phyloP scores from a whole-genome alignment of 2,329 filamentous ascomycete genomes.

The Ophiostoma quercus region DNA sequence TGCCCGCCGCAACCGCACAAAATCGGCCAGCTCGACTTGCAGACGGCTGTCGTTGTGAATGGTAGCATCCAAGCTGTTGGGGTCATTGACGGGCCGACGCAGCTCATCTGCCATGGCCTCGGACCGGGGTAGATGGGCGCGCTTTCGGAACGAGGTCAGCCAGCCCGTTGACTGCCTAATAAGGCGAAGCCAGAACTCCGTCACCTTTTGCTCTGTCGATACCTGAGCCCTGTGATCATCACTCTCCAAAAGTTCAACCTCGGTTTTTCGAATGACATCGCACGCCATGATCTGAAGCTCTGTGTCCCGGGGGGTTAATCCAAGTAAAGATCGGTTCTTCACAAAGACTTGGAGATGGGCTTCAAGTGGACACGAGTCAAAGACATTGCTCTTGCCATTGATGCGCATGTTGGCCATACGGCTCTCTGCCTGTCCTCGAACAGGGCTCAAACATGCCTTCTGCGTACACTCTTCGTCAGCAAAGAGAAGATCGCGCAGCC shows the following conservation, averaged over 20 bases:
- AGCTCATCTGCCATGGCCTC: slow-evolving; percentile 49
- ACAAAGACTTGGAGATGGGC: slow-evolving; percentile 51
- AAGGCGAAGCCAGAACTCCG: slow-evolving; percentile 53
- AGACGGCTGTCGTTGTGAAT: slow-evolving; percentile 55
- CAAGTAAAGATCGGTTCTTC: slow-evolving; percentile 46
- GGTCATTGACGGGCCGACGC: slow-evolving; percentile 46
- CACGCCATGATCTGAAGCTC: slow-evolving; percentile 58
- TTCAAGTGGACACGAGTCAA: slow-evolving; percentile 54
- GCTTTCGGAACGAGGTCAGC: slow-evolving; percentile 52
- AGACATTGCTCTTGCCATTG: slow-evolving; percentile 54
- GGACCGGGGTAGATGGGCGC: slow-evolving; percentile 52
- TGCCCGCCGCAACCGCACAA: slow-evolving; percentile 42
- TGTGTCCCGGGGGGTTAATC: slow-evolving; percentile 54
- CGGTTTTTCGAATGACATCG: slow-evolving; percentile 52
- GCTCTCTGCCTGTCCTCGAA: slow-evolving; percentile 44
- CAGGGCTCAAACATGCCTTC: slow-evolving; percentile 45
- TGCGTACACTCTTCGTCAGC: slow-evolving; percentile 41
- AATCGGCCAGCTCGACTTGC: slow-evolving; percentile 52
- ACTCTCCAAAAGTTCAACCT: slow-evolving; percentile 35
- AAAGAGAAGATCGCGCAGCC: slow-evolving; percentile 57
- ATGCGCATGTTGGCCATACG: slow-evolving; percentile 47
- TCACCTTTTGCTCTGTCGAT: slow-evolving; percentile 42
- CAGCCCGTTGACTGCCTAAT: slow-evolving; percentile 48
- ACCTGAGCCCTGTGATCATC: neutral
- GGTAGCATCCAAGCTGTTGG: slow-evolving; percentile 53